Conservation (phyloP, 306 rosid genomes). For the Hippophae gyantsensis region DNA sequence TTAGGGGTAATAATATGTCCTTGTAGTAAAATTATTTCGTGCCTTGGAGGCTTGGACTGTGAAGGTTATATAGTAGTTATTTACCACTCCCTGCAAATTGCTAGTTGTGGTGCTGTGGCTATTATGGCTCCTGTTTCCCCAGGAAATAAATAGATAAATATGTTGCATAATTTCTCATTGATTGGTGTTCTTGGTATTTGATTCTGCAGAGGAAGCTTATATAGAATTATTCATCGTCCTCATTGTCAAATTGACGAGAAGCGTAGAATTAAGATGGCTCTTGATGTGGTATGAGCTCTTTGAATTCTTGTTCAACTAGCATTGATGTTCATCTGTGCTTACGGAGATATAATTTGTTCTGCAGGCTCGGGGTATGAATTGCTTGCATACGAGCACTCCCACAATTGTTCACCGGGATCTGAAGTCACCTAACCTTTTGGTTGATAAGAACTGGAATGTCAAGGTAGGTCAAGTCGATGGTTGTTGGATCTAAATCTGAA, state of each 20-base stretch:
- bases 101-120: too few relatives aligned
- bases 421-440: slow-evolving; percentile 95
- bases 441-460: slow-evolving; percentile 95
- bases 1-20: too few relatives aligned
- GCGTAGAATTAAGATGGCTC: slow-evolving; percentile 93
- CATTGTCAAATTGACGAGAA: slow-evolving; percentile 79
- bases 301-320: slow-evolving; percentile 8
- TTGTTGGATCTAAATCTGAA: background rate
- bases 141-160: too few relatives aligned
- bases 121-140: too few relatives aligned
- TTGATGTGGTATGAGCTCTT: slow-evolving; percentile 73
- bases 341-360: slow-evolving; percentile 20
- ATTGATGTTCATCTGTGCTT: slow-evolving; percentile 12
- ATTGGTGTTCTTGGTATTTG: slow-evolving; percentile 2
- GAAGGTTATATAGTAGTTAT: too few relatives aligned
- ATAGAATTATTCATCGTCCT: slow-evolving; percentile 83
- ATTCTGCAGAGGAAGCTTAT: slow-evolving; percentile 78
- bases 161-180: background rate
- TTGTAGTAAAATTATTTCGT: too few relatives aligned
- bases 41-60: too few relatives aligned
- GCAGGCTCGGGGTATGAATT: slow-evolving; percentile 99
- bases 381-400: slow-evolving; percentile 87
- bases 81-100: too few relatives aligned
- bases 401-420: slow-evolving; percentile 97
- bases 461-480: slow-evolving; percentile 44